Percentiles rank a stretch among this genome's conserved stretches.
Evolutionary conservation across 192 early-diverging fungal species (phyloP).

Genomic region (Helicostylum pulchrum): DNA sequence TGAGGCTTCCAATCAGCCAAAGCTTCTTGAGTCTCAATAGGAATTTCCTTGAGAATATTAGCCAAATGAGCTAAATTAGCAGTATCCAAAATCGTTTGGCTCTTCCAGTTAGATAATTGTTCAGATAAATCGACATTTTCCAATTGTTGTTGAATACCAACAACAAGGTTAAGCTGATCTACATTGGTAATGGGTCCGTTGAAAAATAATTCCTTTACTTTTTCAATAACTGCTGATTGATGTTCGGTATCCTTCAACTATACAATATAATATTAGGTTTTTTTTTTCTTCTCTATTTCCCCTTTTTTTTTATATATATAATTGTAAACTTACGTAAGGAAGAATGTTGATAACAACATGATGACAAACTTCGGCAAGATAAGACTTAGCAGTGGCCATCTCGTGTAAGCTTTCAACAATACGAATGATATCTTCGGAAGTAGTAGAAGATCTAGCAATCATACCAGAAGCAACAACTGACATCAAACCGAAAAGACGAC

Average conservation of each 20-base stretch:
- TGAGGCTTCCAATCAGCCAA: slow-evolving; percentile 67
- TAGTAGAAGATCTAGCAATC: slow-evolving; percentile 58
- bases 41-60: slow-evolving; percentile 31
- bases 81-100: slow-evolving; percentile 26
- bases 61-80: slow-evolving; percentile 33
- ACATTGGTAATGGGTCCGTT: slow-evolving; percentile 44
- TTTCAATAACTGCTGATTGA: slow-evolving; percentile 37
- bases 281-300: background rate
- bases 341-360: slow-evolving; percentile 62
- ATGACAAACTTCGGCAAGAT: slow-evolving; percentile 76
- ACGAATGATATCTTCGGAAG: slow-evolving; percentile 64
- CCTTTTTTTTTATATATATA: background rate
- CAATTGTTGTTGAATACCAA: slow-evolving; percentile 41
- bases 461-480: slow-evolving; percentile 79
- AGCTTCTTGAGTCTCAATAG: slow-evolving; percentile 38
- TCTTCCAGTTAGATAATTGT: slow-evolving; percentile 33
- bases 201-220: slow-evolving; percentile 40
- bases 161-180: slow-evolving; percentile 51
- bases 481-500: slow-evolving; percentile 86
- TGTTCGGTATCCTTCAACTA: slow-evolving; percentile 14
- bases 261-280: background rate
- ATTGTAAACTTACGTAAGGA: slow-evolving; percentile 41
- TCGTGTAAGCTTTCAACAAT: slow-evolving; percentile 67
- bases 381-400: slow-evolving; percentile 71
- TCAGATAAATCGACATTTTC: slow-evolving; percentile 29